Conservation (phyloP, 257 asterid genomes). For the Vinca minor region DNA sequence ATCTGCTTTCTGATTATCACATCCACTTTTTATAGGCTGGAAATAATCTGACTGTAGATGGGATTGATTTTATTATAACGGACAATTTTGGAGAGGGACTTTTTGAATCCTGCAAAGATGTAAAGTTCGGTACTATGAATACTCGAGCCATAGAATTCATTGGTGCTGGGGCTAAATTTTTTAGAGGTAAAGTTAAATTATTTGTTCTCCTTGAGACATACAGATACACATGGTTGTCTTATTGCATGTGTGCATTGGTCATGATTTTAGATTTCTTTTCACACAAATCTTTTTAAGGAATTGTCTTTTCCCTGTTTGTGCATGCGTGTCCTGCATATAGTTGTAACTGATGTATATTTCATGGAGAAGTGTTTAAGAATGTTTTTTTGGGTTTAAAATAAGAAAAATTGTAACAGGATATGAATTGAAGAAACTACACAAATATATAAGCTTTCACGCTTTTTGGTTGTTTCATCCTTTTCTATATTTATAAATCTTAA, state of each 20-base stretch:
- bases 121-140: constrained; percentile 92
- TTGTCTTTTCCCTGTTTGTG: constrained; percentile 1
- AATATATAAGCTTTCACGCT: not conserved
- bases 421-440: not conserved
- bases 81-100: constrained; percentile 75
- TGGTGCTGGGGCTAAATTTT: constrained; percentile 89
- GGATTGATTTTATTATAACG: constrained; percentile 64
- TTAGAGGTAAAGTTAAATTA: constrained; percentile 41
- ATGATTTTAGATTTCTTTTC: constrained; percentile 3
- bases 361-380: not conserved
- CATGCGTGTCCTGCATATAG: not conserved
- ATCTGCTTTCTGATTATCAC: not conserved
- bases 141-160: constrained; percentile 89
- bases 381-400: no score
- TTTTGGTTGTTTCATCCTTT: not conserved
- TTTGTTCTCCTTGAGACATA: not conserved
- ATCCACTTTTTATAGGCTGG: constrained; percentile 44
- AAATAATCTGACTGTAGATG: constrained; percentile 60
- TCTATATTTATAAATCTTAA: not conserved
- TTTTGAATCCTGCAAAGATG: constrained; percentile 95
- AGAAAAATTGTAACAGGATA: not conserved
- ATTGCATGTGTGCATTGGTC: not conserved
- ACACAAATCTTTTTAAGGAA: not conserved
- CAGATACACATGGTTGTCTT: not conserved
- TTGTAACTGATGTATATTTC: not conserved